A percentile compares a stretch with the other conserved stretches of the same genome.
These are phyloP conservation scores for Cucumis hystrix DNA, from an alignment of 306 rosid species.

Conservation along the genomic window DNA sequence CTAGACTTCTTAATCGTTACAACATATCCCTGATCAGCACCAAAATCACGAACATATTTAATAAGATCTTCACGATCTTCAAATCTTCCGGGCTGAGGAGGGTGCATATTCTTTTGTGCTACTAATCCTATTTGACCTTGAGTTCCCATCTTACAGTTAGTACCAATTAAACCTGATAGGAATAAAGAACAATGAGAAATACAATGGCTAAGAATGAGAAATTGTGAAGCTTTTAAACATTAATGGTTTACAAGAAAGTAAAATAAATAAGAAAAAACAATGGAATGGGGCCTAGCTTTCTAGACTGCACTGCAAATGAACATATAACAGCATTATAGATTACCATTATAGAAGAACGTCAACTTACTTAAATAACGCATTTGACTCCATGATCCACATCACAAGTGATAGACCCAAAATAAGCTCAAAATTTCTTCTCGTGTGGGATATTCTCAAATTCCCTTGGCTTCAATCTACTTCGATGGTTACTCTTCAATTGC, in stretches of 20 bases:
- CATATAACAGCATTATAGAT: background rate
- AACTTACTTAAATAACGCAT: background rate
- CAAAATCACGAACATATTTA: constrained; percentile 54
- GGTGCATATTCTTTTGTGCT: constrained; percentile 28
- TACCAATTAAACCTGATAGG: constrained; percentile 10
- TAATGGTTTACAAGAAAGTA: background rate
- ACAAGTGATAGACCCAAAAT: background rate
- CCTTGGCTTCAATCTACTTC: background rate
- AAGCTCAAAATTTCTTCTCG: background rate
- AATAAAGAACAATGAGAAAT: background rate
- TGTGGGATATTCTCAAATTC: background rate
- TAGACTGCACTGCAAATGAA: background rate
- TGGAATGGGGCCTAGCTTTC: background rate
- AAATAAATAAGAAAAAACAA: background rate
- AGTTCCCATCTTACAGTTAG: constrained; percentile 21
- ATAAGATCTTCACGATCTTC: constrained; percentile 65
- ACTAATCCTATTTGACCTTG: constrained; percentile 21
- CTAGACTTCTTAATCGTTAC: constrained; percentile 77
- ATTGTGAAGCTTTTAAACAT: background rate
- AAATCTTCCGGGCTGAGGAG: constrained; percentile 47
- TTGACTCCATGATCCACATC: background rate
- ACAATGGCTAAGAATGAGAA: background rate
- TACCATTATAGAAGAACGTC: background rate
- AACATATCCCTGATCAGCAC: constrained; percentile 65
- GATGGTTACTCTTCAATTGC: background rate